A percentile compares a stretch with the other conserved stretches of the same genome.
phyloP scores from a whole-genome alignment of 352 stramenopile genomes.

The Phytophthora brassicae region DNA sequence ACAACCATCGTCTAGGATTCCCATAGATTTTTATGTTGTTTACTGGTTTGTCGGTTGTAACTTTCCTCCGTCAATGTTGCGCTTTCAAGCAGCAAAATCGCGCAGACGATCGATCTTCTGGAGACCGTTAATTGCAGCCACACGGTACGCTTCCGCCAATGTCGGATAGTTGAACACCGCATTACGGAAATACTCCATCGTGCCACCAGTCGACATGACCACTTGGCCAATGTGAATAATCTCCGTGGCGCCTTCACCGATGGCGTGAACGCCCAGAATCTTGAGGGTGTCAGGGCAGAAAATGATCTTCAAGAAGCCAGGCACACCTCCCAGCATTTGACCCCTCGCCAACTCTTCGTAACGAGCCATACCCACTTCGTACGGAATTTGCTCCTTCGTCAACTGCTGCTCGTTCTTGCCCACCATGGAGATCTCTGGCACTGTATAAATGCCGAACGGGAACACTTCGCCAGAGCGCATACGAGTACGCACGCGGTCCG shows the following conservation, averaged over 20 bases:
- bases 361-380: conserved; percentile 77
- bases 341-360: conserved; percentile 86
- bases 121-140: conserved; percentile 77
- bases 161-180: conserved; percentile 93
- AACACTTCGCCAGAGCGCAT: conserved; percentile 88
- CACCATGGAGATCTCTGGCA: conserved; percentile 89
- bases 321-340: conserved; percentile 81
- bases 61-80: background rate
- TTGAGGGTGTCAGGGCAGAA: conserved; percentile 79
- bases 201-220: conserved; percentile 82
- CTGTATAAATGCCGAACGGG: conserved; percentile 88
- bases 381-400: conserved; percentile 70
- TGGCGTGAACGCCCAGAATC: conserved; percentile 80
- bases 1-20: background rate
- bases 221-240: conserved; percentile 91
- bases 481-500: conserved; percentile 67
- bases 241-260: conserved; percentile 86
- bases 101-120: conserved; percentile 66
- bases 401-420: conserved; percentile 89
- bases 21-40: no score
- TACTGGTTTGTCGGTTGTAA: background rate
- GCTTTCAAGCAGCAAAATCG: conserved; percentile 14
- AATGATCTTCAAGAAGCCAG: conserved; percentile 85
- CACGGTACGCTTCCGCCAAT: conserved; percentile 84
- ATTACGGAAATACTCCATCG: conserved; percentile 89